Base-by-base conservation (phyloP, 2,329 filamentous ascomycete genomes). In the Trichophyton schoenleinii region DNA sequence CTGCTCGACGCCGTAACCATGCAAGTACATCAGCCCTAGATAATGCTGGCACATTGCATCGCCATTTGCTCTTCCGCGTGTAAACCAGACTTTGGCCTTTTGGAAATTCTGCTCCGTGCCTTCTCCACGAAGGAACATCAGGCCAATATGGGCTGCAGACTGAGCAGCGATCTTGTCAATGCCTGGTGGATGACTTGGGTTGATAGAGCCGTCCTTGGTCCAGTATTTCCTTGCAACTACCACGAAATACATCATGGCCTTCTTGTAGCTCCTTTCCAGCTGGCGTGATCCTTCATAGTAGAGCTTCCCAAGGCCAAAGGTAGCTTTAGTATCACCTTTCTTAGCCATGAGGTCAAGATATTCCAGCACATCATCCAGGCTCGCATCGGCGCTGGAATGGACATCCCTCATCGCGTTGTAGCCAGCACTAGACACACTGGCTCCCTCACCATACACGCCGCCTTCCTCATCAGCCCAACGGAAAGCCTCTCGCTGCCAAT, bases 391-490 rank as follows among this genome's bases (percentile, higher is more conserved):
- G 70, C 94, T 88, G 2, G 89, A 89, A 65, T 87, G 86, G 1
- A 86, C 81, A 20, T 85, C 83, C 64, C 86, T 85, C 68, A 87
- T 82, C 3, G 91, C 90, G 70, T 95, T 91, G 61, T 83, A 81
- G 3, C 94, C 94, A 0, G 94, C 87, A 70, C 91, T 96, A 25
- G 87, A 87, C 44, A 87, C 89, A 70, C 92, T 97, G 11, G 94
- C 94, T 2, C 94, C 95, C 74, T 96, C 90, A 55, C 94, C 95
- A 71, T 96, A 99, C 5, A 96, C 87, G 49, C 94, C 94, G 6
- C 94, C 95, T 34, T 87, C 79, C 57, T 96, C 90, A 69, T 99
- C 95, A 2, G 91, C 89, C 68, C 96, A 88, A 61, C 89, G 84
- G 76, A 89, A 95, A 5, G 87, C 84, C 70, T 96, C 88, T 34